phyloP scores from a whole-genome alignment of 192 early-diverging fungal species.

The Backusella australiensis region DNA sequence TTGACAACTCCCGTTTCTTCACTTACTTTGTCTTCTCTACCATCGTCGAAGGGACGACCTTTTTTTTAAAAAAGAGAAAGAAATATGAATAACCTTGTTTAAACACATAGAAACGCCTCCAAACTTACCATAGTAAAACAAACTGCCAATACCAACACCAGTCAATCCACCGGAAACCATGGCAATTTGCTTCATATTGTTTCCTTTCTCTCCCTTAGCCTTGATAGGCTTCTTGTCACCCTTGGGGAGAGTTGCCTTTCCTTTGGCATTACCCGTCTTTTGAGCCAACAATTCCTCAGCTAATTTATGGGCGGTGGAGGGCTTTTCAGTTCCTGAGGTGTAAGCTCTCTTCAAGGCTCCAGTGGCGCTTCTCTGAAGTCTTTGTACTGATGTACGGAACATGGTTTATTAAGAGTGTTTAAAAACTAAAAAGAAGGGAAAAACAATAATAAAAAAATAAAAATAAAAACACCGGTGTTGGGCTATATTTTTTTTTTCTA shows the following conservation, averaged over 20 bases:
- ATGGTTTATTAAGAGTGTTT: constrained; percentile 1
- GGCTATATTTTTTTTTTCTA: neutral
- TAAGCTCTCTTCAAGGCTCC: constrained; percentile 8
- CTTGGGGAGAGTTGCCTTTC: constrained; percentile 46
- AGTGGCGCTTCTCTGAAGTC: neutral
- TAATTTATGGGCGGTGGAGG: constrained; percentile 32
- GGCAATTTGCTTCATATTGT: constrained; percentile 36
- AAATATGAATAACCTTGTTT: neutral
- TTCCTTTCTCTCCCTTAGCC: constrained; percentile 38
- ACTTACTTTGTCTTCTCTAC: constrained; percentile 34
- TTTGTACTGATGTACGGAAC: neutral
- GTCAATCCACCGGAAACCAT: constrained; percentile 34
- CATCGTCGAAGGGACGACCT: constrained; percentile 38
- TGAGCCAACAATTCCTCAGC: constrained; percentile 45
- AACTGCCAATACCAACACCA: constrained; percentile 31
- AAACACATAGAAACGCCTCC: neutral
- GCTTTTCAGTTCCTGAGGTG: neutral
- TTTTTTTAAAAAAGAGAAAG: neutral
- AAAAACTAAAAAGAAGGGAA: neutral
- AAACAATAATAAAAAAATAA: neutral
- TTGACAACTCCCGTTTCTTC: neutral
- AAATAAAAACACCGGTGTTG: neutral
- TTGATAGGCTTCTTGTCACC: constrained; percentile 53
- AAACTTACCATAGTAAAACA: constrained; percentile 46
- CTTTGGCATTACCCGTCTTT: constrained; percentile 35